phyloP scores from a whole-genome alignment of 2,329 filamentous ascomycete genomes.

The Sclerotinia subarctica region DNA sequence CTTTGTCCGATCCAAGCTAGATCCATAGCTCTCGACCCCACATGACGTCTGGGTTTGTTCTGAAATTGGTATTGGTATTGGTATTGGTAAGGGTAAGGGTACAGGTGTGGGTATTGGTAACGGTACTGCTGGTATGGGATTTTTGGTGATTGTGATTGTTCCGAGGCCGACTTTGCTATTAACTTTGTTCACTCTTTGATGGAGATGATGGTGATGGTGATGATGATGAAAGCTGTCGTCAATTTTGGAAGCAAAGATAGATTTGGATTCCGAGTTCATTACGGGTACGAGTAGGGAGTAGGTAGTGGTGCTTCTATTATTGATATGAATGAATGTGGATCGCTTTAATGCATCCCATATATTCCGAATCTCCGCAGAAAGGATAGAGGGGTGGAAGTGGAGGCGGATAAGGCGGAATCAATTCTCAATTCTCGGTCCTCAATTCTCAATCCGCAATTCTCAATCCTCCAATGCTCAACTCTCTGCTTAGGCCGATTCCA shows the following conservation, averaged over 20 bases:
- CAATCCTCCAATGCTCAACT: no score
- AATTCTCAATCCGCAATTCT: no score
- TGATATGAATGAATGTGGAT: neutral
- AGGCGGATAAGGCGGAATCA: neutral
- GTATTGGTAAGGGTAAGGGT: no score
- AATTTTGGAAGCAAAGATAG: neutral
- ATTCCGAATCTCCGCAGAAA: neutral
- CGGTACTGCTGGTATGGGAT: neutral
- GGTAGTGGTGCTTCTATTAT: no score
- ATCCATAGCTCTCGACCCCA: neutral
- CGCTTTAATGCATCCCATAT: neutral
- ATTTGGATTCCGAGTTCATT: slow-evolving; percentile 9
- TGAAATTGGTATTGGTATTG: neutral
- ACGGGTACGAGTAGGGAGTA: neutral
- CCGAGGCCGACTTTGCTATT: neutral
- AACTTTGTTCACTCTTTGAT: neutral
- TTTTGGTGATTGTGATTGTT: neutral
- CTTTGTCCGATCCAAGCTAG: slow-evolving; percentile 12
- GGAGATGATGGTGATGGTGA: no score
- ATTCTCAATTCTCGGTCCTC: neutral
- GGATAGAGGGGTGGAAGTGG: neutral
- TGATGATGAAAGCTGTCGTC: neutral
- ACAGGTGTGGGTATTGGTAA: no score
- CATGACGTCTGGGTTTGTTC: slow-evolving; percentile 10
- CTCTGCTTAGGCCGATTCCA: neutral